Evolutionary conservation across 2,329 filamentous ascomycete species (phyloP), one percentile per base, ranked within the genome.

Genomic region (Fusarium virguliforme): DNA sequence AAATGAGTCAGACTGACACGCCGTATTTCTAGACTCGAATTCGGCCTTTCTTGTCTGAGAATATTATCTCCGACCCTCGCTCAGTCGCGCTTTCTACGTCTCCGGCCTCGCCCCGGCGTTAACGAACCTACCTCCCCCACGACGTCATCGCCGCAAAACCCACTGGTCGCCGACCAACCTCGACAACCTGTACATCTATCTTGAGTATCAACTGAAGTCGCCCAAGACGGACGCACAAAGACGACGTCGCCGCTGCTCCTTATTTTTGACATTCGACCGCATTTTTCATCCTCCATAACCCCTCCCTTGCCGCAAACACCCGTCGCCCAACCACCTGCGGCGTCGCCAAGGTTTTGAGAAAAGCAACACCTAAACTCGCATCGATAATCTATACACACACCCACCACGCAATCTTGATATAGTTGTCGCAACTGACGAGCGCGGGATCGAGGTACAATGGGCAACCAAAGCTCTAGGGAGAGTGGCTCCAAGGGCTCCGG

Each of bases 381-480:
- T 48, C 26, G 43, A 48, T 12, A 65, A 60, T 65, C 61, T 59
- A 58, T 53, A 66, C 68, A 62, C 70, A 65, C 75, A 71, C 69
- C 50, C 74, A 72, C 65, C 74, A 76, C 72, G 74, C 74, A 74
- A 75, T 59, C 68, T 77, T 73, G 76, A 77, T 72, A 77, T 75
- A 77, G 64, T 65, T 64, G 65, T 70, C 64, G 62, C 70, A 72
- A 55, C 67, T 48, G 43, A 72, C 67, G 70, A 65, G 70, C 65
- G 67, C 54, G 60, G 62, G 68, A 65, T 62, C 50, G 59, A 53
- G 62, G 60, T 62, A 74, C 46, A 63, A 95, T 95, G 92, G 92
- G 92, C 79, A 94, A 94, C 81, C 89, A 93, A 82, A 87, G 86
- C 76, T 94, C 92, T 75, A 89, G 88, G 76, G 86, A 88, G 78